These are phyloP conservation scores for Penicillium sp. DNA, from an alignment of 2,329 filamentous ascomycete species.

Conservation along the genomic window DNA sequence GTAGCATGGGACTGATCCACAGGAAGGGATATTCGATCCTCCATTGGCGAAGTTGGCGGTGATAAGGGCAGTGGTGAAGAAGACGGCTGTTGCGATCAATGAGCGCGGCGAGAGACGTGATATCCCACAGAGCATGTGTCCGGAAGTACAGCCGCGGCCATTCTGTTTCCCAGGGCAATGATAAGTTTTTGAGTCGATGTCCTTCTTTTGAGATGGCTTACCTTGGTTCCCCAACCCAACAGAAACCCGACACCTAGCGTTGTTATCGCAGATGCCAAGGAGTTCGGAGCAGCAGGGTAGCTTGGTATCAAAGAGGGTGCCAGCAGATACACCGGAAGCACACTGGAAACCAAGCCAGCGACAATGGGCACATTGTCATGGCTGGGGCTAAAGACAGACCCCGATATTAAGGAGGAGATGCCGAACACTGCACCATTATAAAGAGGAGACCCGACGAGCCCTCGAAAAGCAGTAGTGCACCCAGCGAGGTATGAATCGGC, in stretches of 20 bases:
- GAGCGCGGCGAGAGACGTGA: constrained; percentile 49
- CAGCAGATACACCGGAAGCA: constrained; percentile 39
- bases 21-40: constrained; percentile 39
- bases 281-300: constrained; percentile 37
- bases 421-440: constrained; percentile 50
- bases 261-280: constrained; percentile 33
- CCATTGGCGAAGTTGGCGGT: constrained; percentile 37
- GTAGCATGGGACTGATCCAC: constrained; percentile 44
- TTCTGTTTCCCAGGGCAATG: constrained; percentile 29
- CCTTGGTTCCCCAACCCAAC: constrained; percentile 52
- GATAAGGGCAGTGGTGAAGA: constrained; percentile 43
- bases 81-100: constrained; percentile 43
- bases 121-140: constrained; percentile 53
- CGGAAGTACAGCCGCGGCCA: constrained; percentile 50
- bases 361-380: constrained; percentile 44
- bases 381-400: constrained; percentile 38
- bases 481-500: constrained; percentile 48
- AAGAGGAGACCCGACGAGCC: constrained; percentile 47
- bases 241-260: constrained; percentile 43
- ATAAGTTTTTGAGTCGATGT: neutral
- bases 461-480: constrained; percentile 49
- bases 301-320: constrained; percentile 44
- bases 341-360: constrained; percentile 44
- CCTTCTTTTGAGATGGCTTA: constrained; percentile 19
- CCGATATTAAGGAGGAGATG: constrained; percentile 46